These are phyloP conservation scores for Phytophthora tubulina DNA, from an alignment of 352 stramenopile genomes.

Conservation along the genomic window DNA sequence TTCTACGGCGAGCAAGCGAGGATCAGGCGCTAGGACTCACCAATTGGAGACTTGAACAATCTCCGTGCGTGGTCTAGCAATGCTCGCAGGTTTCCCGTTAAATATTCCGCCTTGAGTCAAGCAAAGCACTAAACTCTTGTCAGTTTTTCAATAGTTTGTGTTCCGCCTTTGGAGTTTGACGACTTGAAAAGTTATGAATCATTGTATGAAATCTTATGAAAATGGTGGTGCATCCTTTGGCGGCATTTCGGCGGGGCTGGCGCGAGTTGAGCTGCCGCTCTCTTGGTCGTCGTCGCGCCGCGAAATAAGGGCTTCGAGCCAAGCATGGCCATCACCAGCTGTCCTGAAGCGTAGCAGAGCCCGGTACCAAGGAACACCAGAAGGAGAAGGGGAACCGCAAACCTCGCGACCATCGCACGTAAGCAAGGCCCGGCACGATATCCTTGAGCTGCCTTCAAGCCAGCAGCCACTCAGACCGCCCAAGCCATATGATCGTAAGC, in stretches of 20 bases:
- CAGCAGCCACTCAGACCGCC: slow-evolving; percentile 11
- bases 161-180: background rate
- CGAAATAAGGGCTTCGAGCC: slow-evolving; percentile 28
- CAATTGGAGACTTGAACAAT: slow-evolving; percentile 11
- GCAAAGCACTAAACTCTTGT: background rate
- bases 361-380: slow-evolving; percentile 17
- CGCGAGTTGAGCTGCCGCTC: slow-evolving; percentile 22
- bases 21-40: slow-evolving; percentile 25
- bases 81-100: background rate
- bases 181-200: background rate
- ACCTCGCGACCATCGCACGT: slow-evolving; percentile 13
- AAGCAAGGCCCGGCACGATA: slow-evolving; percentile 15
- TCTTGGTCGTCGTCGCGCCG: slow-evolving; percentile 19
- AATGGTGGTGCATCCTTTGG: slow-evolving; percentile 9
- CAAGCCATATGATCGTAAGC: slow-evolving; percentile 12
- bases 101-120: slow-evolving; percentile 2
- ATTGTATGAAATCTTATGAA: too few relatives aligned
- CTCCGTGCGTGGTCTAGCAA: background rate
- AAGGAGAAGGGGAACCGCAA: slow-evolving; percentile 29
- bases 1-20: slow-evolving; percentile 18
- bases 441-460: slow-evolving; percentile 29
- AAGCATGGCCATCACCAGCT: slow-evolving; percentile 13
- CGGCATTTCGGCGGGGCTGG: slow-evolving; percentile 11
- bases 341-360: slow-evolving; percentile 12
- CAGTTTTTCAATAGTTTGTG: slow-evolving; percentile 7